phyloP scores from a whole-genome alignment of 441 rosid genomes.

The Adansonia grandidieri region DNA sequence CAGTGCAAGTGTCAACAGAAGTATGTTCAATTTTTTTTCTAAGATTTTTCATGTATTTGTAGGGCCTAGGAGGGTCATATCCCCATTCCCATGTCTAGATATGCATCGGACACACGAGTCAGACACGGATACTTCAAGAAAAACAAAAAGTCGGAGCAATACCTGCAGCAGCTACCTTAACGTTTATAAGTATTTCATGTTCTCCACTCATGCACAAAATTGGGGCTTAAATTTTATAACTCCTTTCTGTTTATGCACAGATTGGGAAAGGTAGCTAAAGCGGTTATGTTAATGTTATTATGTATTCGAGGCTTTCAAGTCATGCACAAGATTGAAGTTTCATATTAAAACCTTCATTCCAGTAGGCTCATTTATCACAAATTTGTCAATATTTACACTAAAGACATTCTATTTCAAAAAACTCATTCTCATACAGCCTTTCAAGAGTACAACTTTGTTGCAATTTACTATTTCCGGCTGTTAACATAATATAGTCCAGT shows the following conservation, averaged over 20 bases:
- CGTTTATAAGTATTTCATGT: neutral
- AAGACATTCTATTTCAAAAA: slow-evolving; percentile 8
- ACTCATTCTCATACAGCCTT: neutral
- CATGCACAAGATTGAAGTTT: neutral
- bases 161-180: neutral
- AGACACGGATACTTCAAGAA: too few relatives aligned
- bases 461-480: neutral
- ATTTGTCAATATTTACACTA: neutral
- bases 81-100: too few relatives aligned
- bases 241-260: neutral
- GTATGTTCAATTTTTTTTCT: too few relatives aligned
- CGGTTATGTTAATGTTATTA: neutral
- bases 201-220: slow-evolving; percentile 8
- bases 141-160: too few relatives aligned
- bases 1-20: too few relatives aligned
- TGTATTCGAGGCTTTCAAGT: neutral
- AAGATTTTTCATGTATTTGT: too few relatives aligned
- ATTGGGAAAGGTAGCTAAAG: neutral
- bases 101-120: too few relatives aligned
- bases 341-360: neutral
- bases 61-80: too few relatives aligned
- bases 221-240: neutral
- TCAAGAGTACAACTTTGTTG: neutral
- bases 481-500: neutral
- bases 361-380: neutral